Conservation (phyloP, 805 yeast species). For the Schwanniomyces yamadae region DNA sequence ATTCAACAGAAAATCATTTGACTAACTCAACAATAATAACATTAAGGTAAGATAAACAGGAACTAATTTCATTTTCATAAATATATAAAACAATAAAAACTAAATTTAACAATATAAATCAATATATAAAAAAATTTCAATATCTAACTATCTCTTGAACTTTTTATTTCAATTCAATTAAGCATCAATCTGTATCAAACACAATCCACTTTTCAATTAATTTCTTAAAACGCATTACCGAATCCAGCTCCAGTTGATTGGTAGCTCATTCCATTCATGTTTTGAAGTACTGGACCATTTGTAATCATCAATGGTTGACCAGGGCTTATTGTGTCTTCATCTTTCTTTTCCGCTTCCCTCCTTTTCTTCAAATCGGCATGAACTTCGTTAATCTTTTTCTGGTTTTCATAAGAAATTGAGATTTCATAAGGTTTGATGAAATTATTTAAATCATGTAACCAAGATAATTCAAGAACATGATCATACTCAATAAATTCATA, state of each 20-base stretch:
- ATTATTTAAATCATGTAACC: slow-evolving; percentile 84
- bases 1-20: slow-evolving; percentile 4
- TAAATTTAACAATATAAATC: slow-evolving; percentile 1
- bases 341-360: slow-evolving; percentile 53
- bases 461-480: slow-evolving; percentile 81
- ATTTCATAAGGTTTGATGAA: slow-evolving; percentile 91
- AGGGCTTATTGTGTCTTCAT: slow-evolving; percentile 41
- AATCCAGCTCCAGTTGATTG: slow-evolving; percentile 74
- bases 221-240: slow-evolving; percentile 47
- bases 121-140: background rate
- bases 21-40: background rate
- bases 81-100: slow-evolving; percentile 1
- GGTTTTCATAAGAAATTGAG: slow-evolving; percentile 78
- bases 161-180: background rate
- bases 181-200: no score
- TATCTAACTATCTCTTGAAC: background rate
- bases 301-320: slow-evolving; percentile 81
- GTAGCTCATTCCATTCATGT: slow-evolving; percentile 52
- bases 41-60: background rate
- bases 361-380: slow-evolving; percentile 70
- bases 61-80: slow-evolving; percentile 1
- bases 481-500: slow-evolving; percentile 80
- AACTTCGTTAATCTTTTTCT: slow-evolving; percentile 60
- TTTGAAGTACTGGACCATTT: slow-evolving; percentile 51
- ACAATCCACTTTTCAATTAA: background rate